These are phyloP conservation scores for Cryptococcus sp. DNA, from an alignment of 1,284 basidiomycete genomes.

Conservation along the genomic window DNA sequence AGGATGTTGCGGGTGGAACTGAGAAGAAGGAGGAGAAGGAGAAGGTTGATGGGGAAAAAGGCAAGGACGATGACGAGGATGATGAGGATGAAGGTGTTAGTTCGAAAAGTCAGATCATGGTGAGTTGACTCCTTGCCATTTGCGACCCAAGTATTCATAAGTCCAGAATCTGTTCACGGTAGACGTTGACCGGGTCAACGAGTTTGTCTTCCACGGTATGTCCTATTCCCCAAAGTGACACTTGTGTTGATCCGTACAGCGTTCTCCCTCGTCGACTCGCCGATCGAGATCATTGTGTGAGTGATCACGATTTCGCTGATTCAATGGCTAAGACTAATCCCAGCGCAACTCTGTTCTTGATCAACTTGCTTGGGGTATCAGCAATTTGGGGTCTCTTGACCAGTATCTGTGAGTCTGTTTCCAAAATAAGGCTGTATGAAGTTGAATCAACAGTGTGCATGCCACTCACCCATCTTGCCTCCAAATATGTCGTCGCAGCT, in stretches of 20 bases:
- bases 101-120: slow-evolving; percentile 84
- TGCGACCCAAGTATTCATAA: neutral
- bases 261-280: slow-evolving; percentile 60
- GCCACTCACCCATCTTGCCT: slow-evolving; percentile 81
- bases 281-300: slow-evolving; percentile 74
- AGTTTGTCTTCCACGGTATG: slow-evolving; percentile 67
- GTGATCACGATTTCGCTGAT: slow-evolving; percentile 6
- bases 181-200: slow-evolving; percentile 82
- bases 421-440: neutral
- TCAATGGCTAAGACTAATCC: neutral
- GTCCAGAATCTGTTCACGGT: slow-evolving; percentile 57
- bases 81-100: slow-evolving; percentile 71
- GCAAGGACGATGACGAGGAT: slow-evolving; percentile 45
- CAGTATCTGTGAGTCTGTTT: slow-evolving; percentile 53
- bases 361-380: slow-evolving; percentile 66
- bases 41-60: slow-evolving; percentile 26
- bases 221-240: slow-evolving; percentile 1
- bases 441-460: slow-evolving; percentile 57
- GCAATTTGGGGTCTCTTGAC: slow-evolving; percentile 74
- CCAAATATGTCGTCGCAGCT: slow-evolving; percentile 72
- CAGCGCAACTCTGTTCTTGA: slow-evolving; percentile 65
- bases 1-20: slow-evolving; percentile 62
- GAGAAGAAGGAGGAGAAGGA: slow-evolving; percentile 32
- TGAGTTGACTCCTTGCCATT: neutral
- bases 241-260: slow-evolving; percentile 17